phyloP scores from a whole-genome alignment of 1,284 basidiomycete genomes.

The Ceratobasidium sp. region DNA sequence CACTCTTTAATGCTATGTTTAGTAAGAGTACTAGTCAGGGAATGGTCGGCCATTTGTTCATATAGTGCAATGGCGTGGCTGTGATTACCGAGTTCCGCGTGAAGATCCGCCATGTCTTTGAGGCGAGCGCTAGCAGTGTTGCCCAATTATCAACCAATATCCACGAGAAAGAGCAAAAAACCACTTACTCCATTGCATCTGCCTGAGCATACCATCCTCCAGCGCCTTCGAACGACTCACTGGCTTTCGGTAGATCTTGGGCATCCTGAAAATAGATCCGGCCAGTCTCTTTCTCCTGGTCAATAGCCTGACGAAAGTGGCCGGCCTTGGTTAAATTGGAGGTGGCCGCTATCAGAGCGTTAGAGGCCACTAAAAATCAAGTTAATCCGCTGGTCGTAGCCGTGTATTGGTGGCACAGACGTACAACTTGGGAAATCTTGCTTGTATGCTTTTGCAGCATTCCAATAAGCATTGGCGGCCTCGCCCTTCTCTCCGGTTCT shows the following conservation, averaged over 20 bases:
- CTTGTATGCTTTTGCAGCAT: constrained; percentile 95
- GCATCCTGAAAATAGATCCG: constrained; percentile 87
- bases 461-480: constrained; percentile 97
- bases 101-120: constrained; percentile 96
- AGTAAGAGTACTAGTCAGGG: constrained; percentile 87
- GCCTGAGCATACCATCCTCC: constrained; percentile 99
- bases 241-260: constrained; percentile 78
- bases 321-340: constrained; percentile 86
- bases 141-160: constrained; percentile 19
- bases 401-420: constrained; percentile 54
- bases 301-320: constrained; percentile 96
- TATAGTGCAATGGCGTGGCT: constrained; percentile 88
- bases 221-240: constrained; percentile 92
- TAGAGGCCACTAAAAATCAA: constrained; percentile 80
- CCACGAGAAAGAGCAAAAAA: neutral
- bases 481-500: constrained; percentile 88
- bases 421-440: constrained; percentile 84
- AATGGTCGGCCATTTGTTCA: constrained; percentile 90
- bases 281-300: constrained; percentile 96
- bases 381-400: constrained; percentile 47
- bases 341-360: constrained; percentile 89
- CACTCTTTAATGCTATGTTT: constrained; percentile 99
- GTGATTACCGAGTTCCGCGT: constrained; percentile 90
- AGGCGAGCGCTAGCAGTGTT: constrained; percentile 96
- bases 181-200: constrained; percentile 85